Evolutionary conservation across 306 rosid species (phyloP).

Genomic region (Inga laurina): DNA sequence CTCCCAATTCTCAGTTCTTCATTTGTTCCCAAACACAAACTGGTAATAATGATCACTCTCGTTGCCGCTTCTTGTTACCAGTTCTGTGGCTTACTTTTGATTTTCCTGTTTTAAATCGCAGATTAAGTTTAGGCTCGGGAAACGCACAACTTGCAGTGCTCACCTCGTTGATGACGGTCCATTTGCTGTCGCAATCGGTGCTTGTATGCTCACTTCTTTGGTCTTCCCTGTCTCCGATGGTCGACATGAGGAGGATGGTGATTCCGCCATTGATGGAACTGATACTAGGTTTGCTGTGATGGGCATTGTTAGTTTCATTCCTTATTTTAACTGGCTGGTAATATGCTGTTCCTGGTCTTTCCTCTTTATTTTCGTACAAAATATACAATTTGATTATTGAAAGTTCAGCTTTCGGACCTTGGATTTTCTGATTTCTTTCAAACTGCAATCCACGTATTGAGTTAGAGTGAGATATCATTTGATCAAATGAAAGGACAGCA

Average conservation of each 20-base stretch:
- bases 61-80: neutral
- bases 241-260: slow-evolving; percentile 46
- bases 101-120: neutral
- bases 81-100: neutral
- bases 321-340: slow-evolving; percentile 98
- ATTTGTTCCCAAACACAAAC: slow-evolving; percentile 27
- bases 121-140: neutral
- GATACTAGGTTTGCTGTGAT: slow-evolving; percentile 80
- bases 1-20: neutral
- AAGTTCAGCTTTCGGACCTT: neutral
- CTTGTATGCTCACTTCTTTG: slow-evolving; percentile 75
- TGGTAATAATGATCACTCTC: neutral
- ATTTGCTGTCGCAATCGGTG: slow-evolving; percentile 78
- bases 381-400: neutral
- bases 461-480: neutral
- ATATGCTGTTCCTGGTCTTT: neutral
- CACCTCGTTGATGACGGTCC: slow-evolving; percentile 74
- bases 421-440: neutral
- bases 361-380: no score
- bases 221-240: slow-evolving; percentile 48
- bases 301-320: slow-evolving; percentile 85
- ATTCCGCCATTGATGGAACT: slow-evolving; percentile 51
- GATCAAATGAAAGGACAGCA: neutral
- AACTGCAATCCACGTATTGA: neutral
- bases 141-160: slow-evolving; percentile 40